Conservation (phyloP, 1,139 yeast genomes). For the Yueomyces sp. region DNA sequence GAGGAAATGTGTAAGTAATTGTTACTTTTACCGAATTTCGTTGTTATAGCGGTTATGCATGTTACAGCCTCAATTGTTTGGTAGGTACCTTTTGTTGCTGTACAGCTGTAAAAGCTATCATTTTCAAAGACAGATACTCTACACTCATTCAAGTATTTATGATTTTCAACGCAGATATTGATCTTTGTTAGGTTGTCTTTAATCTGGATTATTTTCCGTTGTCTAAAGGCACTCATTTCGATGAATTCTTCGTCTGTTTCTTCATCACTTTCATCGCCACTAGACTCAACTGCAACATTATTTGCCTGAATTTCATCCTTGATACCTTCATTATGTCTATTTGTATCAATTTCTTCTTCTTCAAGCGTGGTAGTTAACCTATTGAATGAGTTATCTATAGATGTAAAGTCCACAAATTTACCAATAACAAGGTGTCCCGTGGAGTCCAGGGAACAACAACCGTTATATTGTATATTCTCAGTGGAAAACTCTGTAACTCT, state of each 20-base stretch:
- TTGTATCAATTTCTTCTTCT: not conserved
- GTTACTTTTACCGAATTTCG: conserved; percentile 14
- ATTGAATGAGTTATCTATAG: conserved; percentile 15
- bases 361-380: not conserved
- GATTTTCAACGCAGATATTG: not conserved
- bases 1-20: conserved; percentile 32
- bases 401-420: conserved; percentile 11
- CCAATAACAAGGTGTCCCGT: conserved; percentile 20
- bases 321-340: not conserved
- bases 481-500: conserved; percentile 12
- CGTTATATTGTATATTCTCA: conserved; percentile 13
- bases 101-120: not conserved
- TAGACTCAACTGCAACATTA: conserved; percentile 8
- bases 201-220: not conserved
- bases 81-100: not conserved
- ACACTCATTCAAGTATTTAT: not conserved
- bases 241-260: conserved; percentile 7
- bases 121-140: not conserved
- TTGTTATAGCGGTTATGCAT: conserved; percentile 7
- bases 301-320: conserved; percentile 7
- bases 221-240: not conserved
- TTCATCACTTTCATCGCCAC: conserved; percentile 11
- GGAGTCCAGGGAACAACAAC: conserved; percentile 17
- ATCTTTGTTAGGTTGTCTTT: not conserved
- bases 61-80: conserved; percentile 5